These are phyloP conservation scores for Ophiostoma ulmi DNA, from an alignment of 2,329 filamentous ascomycete species.

Conservation along the genomic window DNA sequence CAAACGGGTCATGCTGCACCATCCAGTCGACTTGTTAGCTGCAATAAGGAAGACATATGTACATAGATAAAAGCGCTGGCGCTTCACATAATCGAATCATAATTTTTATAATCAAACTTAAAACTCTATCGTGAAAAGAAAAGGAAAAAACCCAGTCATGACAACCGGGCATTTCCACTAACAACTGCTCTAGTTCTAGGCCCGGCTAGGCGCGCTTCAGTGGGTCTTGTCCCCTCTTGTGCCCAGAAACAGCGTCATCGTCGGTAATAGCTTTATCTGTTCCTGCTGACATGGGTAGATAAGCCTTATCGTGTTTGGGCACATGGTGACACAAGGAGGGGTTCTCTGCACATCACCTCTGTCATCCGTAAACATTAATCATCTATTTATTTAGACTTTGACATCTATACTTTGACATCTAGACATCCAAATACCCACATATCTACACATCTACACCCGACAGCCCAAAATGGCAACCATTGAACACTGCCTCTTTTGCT, in stretches of 20 bases:
- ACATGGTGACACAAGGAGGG: neutral
- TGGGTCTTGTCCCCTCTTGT: conserved; percentile 5
- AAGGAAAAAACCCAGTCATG: neutral
- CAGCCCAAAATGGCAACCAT: conserved; percentile 64
- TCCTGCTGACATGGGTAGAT: neutral
- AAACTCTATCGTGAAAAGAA: neutral
- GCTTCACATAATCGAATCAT: neutral
- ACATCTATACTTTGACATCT: neutral
- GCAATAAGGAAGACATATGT: neutral
- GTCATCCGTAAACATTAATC: too few species aligned
- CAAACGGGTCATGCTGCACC: conserved; percentile 15
- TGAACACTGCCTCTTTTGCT: conserved; percentile 87
- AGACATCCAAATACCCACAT: too few species aligned
- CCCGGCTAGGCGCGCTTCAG: conserved; percentile 1
- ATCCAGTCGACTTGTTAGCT: conserved; percentile 11
- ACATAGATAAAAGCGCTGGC: neutral
- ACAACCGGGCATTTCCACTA: neutral
- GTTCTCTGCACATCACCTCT: neutral
- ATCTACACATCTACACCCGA: neutral
- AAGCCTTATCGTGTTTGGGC: conserved; percentile 4
- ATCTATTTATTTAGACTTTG: neutral
- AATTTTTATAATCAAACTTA: neutral
- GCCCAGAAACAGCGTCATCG: conserved; percentile 9
- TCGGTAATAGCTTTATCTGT: neutral
- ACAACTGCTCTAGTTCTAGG: neutral